A percentile compares a stretch with the other conserved stretches of the same genome.
phyloP scores from a whole-genome alignment of 805 yeast genomes.

The Metschnikowia shivogae region DNA sequence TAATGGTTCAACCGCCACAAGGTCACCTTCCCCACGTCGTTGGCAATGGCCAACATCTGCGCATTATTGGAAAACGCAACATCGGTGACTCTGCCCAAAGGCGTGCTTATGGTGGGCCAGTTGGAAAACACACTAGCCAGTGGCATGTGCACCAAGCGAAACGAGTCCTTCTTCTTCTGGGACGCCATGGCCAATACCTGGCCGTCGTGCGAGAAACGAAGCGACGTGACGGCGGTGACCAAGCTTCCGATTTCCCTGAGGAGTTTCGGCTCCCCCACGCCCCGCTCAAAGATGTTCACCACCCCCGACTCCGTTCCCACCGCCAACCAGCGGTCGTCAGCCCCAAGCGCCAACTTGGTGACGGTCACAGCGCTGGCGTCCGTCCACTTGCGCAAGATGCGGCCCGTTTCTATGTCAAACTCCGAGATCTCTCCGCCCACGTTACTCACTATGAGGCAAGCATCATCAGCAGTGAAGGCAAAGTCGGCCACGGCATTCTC shows the following conservation, averaged over 20 bases:
- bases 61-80: conserved; percentile 75
- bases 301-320: conserved; percentile 86
- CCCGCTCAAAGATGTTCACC: conserved; percentile 78
- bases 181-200: conserved; percentile 85
- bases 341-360: conserved; percentile 72
- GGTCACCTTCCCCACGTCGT: conserved; percentile 85
- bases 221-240: conserved; percentile 70
- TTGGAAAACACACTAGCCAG: conserved; percentile 80
- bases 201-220: conserved; percentile 81
- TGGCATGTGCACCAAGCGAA: conserved; percentile 83
- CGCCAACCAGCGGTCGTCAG: conserved; percentile 77
- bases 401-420: conserved; percentile 37
- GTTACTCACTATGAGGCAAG: conserved; percentile 53
- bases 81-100: conserved; percentile 88
- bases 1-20: conserved; percentile 88
- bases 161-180: conserved; percentile 78
- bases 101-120: conserved; percentile 99
- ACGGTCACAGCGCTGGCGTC: conserved; percentile 85
- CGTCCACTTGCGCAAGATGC: conserved; percentile 63
- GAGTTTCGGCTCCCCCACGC: conserved; percentile 41
- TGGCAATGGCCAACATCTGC: conserved; percentile 84
- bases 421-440: conserved; percentile 88
- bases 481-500: conserved; percentile 86
- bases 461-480: conserved; percentile 53
- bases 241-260: conserved; percentile 68